Percentiles rank a stretch among this genome's conserved stretches.
Evolutionary conservation across 73 alveolate species (phyloP).

Genomic region (Paramecium octaurelia): DNA sequence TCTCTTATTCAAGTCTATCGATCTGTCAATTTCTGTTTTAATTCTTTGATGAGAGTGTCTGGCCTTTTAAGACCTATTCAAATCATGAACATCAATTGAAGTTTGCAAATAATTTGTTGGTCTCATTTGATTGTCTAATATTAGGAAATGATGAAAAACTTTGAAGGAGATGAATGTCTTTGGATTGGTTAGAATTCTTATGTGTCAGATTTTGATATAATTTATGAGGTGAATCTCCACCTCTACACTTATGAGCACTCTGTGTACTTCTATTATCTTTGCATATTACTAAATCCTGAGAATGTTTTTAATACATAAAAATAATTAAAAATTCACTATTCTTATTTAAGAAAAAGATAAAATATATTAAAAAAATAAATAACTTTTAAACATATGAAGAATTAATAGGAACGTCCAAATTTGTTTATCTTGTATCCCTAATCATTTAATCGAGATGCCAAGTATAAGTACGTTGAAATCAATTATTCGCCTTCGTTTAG

Average conservation of each 20-base stretch:
- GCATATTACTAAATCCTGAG: not conserved
- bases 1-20: not conserved
- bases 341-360: not conserved
- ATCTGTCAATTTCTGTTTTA: not conserved
- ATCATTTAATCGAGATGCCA: not conserved
- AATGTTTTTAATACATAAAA: not conserved
- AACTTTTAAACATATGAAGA: not conserved
- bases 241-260: not conserved
- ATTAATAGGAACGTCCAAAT: not conserved
- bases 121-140: not conserved
- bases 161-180: not conserved
- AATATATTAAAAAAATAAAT: not conserved
- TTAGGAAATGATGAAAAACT: not conserved
- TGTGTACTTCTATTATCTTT: not conserved
- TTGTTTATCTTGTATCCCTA: not conserved
- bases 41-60: not conserved
- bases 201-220: not conserved
- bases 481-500: slow-evolving; percentile 1
- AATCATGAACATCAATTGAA: not conserved
- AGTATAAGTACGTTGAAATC: not conserved
- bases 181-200: not conserved
- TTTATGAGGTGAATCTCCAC: not conserved
- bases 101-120: not conserved
- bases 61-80: not conserved
- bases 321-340: not conserved